Evolutionary conservation across 306 rosid species (phyloP).

Genomic region (Arachis hypogaea): DNA sequence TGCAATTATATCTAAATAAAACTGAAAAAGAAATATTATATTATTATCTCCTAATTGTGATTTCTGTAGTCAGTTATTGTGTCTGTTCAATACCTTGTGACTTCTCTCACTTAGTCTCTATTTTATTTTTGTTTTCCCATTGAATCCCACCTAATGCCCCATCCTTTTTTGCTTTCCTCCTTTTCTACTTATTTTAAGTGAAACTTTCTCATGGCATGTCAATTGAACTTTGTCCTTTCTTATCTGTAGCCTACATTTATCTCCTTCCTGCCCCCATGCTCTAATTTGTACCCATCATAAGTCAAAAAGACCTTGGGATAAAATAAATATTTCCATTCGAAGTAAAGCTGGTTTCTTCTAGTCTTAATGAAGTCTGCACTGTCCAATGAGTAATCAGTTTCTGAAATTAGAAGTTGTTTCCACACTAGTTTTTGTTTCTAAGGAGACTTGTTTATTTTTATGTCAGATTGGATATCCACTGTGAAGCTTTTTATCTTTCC

Average conservation of each 20-base stretch:
- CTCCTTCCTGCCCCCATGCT: neutral
- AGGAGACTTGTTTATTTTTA: neutral
- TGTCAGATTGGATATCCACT: conserved; percentile 6
- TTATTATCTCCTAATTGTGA: neutral
- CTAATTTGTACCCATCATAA: neutral
- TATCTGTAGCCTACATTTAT: neutral
- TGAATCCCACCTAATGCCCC: conserved; percentile 12
- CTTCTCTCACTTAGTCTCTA: neutral
- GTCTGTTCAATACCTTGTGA: neutral
- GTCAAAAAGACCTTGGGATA: neutral
- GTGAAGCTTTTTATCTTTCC: conserved; percentile 20
- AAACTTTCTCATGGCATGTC: conserved; percentile 2
- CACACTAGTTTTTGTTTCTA: neutral
- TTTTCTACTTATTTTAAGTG: neutral
- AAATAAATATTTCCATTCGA: conserved; percentile 10
- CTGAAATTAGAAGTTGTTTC: neutral
- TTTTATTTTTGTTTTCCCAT: neutral
- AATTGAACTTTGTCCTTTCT: conserved; percentile 17
- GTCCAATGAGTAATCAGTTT: neutral
- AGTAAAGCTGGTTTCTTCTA: neutral
- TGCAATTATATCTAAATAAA: conserved; percentile 21
- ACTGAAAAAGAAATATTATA: conserved; percentile 3
- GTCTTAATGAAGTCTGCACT: neutral
- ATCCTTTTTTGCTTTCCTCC: neutral
- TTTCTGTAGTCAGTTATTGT: neutral